Conservation (phyloP, 257 asterid genomes). For the Solanum dulcamara region DNA sequence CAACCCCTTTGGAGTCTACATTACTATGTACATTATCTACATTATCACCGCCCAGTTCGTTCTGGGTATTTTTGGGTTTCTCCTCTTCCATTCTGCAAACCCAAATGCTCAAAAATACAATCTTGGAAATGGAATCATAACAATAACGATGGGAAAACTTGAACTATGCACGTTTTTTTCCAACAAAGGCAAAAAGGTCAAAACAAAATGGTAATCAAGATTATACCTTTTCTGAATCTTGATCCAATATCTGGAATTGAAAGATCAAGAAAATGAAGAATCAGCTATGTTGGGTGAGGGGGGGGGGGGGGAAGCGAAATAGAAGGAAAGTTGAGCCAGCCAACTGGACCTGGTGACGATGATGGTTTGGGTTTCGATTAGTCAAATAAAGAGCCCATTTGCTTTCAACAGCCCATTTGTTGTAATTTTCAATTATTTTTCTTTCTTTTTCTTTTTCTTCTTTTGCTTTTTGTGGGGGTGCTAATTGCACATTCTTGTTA, state of each 20-base stretch:
- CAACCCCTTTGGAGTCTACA: slow-evolving; percentile 29
- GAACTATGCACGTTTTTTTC: neutral
- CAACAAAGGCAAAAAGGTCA: neutral
- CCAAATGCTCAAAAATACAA: slow-evolving; percentile 1
- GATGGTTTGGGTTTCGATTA: neutral
- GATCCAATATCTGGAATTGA: slow-evolving; percentile 4
- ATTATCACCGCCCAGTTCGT: slow-evolving; percentile 6
- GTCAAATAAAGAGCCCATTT: neutral
- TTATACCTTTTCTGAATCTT: neutral
- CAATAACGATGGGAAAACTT: neutral
- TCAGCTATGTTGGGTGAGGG: neutral
- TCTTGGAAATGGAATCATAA: neutral
- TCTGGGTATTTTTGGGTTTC: slow-evolving; percentile 17
- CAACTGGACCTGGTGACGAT: neutral
- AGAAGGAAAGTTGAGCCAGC: neutral
- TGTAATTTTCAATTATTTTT: neutral
- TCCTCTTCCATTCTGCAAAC: slow-evolving; percentile 57
- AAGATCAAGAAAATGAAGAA: neutral
- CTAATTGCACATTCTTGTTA: neutral
- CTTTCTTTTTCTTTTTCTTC: neutral
- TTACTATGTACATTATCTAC: slow-evolving; percentile 23
- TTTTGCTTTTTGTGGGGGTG: neutral
- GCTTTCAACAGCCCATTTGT: neutral
- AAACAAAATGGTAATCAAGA: neutral
- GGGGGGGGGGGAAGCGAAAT: neutral